These are phyloP conservation scores for Trichoderma atroviride DNA, from an alignment of 2,329 filamentous ascomycete genomes.

Conservation along the genomic window DNA sequence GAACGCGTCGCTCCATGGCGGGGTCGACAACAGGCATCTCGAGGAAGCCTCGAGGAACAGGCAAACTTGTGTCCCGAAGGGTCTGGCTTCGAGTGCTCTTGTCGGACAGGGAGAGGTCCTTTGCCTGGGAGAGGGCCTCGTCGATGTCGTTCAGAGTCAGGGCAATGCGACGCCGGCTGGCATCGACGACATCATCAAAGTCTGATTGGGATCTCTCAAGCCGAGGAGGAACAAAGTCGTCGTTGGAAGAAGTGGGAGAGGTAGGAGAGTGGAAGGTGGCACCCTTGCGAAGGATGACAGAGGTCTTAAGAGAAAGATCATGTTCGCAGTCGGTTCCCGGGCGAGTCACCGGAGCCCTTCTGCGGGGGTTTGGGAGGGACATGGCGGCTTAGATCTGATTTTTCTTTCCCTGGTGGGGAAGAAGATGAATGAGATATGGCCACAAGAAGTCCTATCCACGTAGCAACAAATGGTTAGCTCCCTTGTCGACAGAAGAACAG, in stretches of 20 bases:
- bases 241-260: conserved; percentile 48
- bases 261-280: conserved; percentile 64
- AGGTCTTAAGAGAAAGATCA: conserved; percentile 42
- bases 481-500: conserved; percentile 29
- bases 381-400: conserved; percentile 48
- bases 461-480: conserved; percentile 37
- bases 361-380: conserved; percentile 52
- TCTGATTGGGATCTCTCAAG: conserved; percentile 70
- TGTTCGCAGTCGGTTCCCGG: conserved; percentile 39
- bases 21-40: conserved; percentile 57
- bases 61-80: conserved; percentile 59
- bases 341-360: conserved; percentile 50
- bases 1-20: conserved; percentile 55
- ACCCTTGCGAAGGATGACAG: conserved; percentile 64
- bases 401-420: conserved; percentile 34
- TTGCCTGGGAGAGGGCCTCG: conserved; percentile 57
- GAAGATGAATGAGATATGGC: conserved; percentile 33
- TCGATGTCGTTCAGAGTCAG: conserved; percentile 68
- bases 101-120: conserved; percentile 45
- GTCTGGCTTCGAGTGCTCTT: conserved; percentile 36
- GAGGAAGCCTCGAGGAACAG: conserved; percentile 63
- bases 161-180: conserved; percentile 68
- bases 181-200: conserved; percentile 72
- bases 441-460: conserved; percentile 39
- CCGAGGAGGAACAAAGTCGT: conserved; percentile 53